phyloP scores from a whole-genome alignment of 495 filamentous ascomycete genomes.

The Talaromyces nanjingensis region DNA sequence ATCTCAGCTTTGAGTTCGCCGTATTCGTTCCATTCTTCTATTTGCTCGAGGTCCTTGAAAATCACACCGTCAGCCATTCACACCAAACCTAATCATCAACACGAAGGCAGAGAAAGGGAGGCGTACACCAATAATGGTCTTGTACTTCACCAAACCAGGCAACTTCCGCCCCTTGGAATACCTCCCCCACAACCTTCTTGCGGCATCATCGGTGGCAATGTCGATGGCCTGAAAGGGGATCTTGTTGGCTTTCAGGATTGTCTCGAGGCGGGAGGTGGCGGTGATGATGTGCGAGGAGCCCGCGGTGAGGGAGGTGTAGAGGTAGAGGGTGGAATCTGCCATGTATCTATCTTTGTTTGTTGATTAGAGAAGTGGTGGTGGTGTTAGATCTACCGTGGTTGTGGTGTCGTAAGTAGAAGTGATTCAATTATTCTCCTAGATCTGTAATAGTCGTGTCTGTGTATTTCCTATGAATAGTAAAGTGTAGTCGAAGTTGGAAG shows the following conservation, averaged over 20 bases:
- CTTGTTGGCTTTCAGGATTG: conserved; percentile 90
- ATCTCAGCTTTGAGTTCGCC: conserved; percentile 87
- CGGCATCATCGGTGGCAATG: conserved; percentile 85
- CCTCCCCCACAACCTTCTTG: conserved; percentile 83
- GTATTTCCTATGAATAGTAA: background rate
- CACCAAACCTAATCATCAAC: background rate
- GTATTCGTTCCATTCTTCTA: conserved; percentile 99
- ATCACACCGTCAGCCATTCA: background rate
- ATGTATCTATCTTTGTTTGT: conserved; percentile 3
- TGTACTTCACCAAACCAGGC: conserved; percentile 82
- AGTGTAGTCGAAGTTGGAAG: background rate
- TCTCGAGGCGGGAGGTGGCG: conserved; percentile 89
- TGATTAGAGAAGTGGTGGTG: background rate
- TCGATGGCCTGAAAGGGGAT: conserved; percentile 90
- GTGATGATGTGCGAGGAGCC: conserved; percentile 97
- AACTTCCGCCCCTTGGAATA: conserved; percentile 75
- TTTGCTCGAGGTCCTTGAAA: conserved; percentile 69
- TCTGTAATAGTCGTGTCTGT: too few relatives aligned
- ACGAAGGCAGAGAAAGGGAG: background rate
- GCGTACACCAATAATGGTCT: conserved; percentile 78
- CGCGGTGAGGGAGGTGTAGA: conserved; percentile 92
- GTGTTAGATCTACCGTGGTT: background rate
- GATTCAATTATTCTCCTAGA: too few relatives aligned
- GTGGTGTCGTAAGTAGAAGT: background rate
- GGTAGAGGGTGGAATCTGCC: conserved; percentile 56